Conservation (phyloP, 2,329 filamentous ascomycete species). For the Fusarium secorum region DNA sequence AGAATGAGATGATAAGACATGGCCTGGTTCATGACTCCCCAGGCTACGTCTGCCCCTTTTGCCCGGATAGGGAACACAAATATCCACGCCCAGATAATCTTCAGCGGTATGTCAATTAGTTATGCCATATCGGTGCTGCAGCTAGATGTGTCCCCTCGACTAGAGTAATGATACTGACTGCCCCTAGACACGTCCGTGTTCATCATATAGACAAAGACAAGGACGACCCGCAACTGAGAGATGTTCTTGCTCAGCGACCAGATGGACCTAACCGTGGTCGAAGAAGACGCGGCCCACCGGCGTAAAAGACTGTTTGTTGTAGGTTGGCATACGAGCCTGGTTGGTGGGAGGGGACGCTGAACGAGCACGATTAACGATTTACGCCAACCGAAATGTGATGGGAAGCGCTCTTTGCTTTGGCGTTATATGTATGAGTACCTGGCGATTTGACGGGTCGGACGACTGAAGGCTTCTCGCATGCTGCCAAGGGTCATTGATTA, state of each 20-base stretch:
- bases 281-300: conserved; percentile 67
- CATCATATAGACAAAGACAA: conserved; percentile 91
- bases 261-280: conserved; percentile 85
- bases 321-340: not conserved
- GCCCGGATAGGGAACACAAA: conserved; percentile 89
- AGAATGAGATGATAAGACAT: conserved; percentile 77
- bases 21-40: conserved; percentile 93
- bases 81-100: conserved; percentile 96
- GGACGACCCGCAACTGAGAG: conserved; percentile 81
- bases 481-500: not conserved
- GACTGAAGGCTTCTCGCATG: not conserved
- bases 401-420: conserved; percentile 8
- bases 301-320: conserved; percentile 22
- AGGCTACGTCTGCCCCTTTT: conserved; percentile 96
- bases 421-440: conserved; percentile 29
- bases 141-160: not conserved
- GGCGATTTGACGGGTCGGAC: conserved; percentile 9
- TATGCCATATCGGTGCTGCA: not conserved
- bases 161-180: conserved; percentile 8
- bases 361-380: conserved; percentile 10
- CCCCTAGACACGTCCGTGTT: conserved; percentile 82
- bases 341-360: not conserved
- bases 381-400: conserved; percentile 8
- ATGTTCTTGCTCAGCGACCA: conserved; percentile 84
- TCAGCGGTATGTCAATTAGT: conserved; percentile 70